Conservation (phyloP, 441 rosid genomes). For the Hura crepitans region DNA sequence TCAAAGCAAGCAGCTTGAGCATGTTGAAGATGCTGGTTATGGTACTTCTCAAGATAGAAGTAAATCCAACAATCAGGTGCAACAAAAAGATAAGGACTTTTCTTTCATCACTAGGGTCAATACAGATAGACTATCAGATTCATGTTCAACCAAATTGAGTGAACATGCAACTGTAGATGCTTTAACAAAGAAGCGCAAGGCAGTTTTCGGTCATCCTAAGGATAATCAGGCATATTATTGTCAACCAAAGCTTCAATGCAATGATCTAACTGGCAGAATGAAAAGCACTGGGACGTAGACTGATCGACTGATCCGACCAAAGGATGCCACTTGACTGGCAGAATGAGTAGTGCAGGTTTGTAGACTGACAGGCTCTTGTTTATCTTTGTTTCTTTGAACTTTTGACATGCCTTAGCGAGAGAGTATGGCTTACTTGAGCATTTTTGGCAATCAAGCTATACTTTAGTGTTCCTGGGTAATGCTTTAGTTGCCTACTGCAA, state of each 20-base stretch:
- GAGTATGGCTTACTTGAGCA: constrained; percentile 23
- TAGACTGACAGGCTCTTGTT: constrained; percentile 20
- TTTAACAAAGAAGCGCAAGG: constrained; percentile 37
- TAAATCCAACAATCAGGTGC: constrained; percentile 28
- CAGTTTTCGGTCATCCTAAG: constrained; percentile 24
- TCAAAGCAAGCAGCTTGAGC: constrained; percentile 13
- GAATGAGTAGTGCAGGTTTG: constrained; percentile 31
- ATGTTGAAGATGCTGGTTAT: constrained; percentile 22
- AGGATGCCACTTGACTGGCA: constrained; percentile 15
- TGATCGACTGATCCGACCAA: constrained; percentile 2
- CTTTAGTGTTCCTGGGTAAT: constrained; percentile 13
- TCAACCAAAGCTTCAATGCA: constrained; percentile 36
- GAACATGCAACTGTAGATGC: constrained; percentile 18
- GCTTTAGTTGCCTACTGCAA: constrained; percentile 23
- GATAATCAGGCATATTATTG: constrained; percentile 33
- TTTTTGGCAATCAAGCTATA: constrained; percentile 14
- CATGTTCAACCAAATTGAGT: constrained; percentile 21
- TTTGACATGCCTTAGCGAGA: constrained; percentile 20
- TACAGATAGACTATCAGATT: constrained; percentile 19
- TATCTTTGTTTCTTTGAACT: constrained; percentile 28
- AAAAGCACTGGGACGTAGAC: constrained; percentile 31
- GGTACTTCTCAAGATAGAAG: constrained; percentile 28
- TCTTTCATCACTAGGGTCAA: constrained; percentile 18
- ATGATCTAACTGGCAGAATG: constrained; percentile 26
- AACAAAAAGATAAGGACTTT: constrained; percentile 16